phyloP scores from a whole-genome alignment of 345 rosid genomes.

The Hirschfeldia incana region DNA sequence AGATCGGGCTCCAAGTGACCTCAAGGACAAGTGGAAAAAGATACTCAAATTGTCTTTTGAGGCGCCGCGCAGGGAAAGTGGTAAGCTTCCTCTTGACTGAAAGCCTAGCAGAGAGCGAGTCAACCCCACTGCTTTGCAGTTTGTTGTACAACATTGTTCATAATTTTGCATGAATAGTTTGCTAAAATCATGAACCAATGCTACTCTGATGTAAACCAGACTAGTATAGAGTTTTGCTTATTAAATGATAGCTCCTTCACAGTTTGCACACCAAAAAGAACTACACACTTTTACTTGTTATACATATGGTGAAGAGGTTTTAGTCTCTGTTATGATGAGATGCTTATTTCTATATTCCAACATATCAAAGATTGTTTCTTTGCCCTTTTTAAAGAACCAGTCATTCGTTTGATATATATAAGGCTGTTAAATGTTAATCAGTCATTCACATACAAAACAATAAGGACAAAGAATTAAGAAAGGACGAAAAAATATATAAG shows the following conservation, averaged over 20 bases:
- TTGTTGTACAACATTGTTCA: slow-evolving; percentile 12
- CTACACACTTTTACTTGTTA: too few species aligned
- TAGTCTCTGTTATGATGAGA: background rate
- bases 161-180: background rate
- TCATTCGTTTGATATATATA: slow-evolving; percentile 21
- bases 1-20: slow-evolving; percentile 63
- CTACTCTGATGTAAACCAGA: background rate
- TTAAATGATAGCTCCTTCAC: background rate
- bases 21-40: slow-evolving; percentile 79
- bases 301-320: too few species aligned
- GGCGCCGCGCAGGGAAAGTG: background rate
- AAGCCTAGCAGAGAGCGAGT: background rate
- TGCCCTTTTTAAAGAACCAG: background rate
- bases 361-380: background rate
- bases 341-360: background rate
- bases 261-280: background rate
- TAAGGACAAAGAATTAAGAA: background rate
- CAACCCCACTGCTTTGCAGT: background rate
- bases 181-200: background rate
- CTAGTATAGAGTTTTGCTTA: background rate
- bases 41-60: slow-evolving; percentile 12
- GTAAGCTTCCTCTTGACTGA: slow-evolving; percentile 16
- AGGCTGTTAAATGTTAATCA: slow-evolving; percentile 2
- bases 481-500: background rate
- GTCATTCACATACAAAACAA: slow-evolving; percentile 24